These are phyloP conservation scores for Pseudogymnoascus sp. DNA, from an alignment of 2,329 filamentous ascomycete species.

Conservation along the genomic window DNA sequence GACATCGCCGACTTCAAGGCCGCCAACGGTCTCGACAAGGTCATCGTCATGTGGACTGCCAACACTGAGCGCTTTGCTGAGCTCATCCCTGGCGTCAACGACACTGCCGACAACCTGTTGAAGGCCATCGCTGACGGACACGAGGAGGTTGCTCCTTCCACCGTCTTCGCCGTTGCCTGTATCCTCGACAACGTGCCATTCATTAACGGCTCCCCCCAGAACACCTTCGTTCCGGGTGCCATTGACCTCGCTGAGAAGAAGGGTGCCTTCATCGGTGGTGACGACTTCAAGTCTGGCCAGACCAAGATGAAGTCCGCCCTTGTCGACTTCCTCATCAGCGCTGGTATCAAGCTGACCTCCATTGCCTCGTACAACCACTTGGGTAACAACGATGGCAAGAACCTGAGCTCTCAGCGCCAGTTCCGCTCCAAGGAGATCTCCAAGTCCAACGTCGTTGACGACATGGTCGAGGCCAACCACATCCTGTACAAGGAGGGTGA, in stretches of 20 bases:
- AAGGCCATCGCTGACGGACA: slow-evolving; percentile 81
- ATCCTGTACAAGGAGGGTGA: slow-evolving; percentile 87
- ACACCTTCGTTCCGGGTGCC: slow-evolving; percentile 93
- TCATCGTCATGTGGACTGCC: slow-evolving; percentile 96
- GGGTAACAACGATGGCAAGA: slow-evolving; percentile 99
- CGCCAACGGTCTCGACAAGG: slow-evolving; percentile 77
- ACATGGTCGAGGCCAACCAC: slow-evolving; percentile 95
- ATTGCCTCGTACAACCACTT: slow-evolving; percentile 99
- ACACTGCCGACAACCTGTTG: slow-evolving; percentile 90
- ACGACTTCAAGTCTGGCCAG: slow-evolving; percentile 99
- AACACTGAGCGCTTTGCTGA: slow-evolving; percentile 98
- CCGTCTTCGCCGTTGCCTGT: slow-evolving; percentile 88
- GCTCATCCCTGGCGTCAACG: slow-evolving; percentile 80
- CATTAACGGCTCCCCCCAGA: slow-evolving; percentile 98
- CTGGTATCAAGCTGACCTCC: slow-evolving; percentile 96
- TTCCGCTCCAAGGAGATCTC: slow-evolving; percentile 99
- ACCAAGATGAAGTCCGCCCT: slow-evolving; percentile 99
- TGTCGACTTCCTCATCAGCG: slow-evolving; percentile 96
- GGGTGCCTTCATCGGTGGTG: slow-evolving; percentile 85
- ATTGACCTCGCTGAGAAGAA: slow-evolving; percentile 83
- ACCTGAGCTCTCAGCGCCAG: slow-evolving; percentile 92
- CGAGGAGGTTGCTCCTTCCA: slow-evolving; percentile 87
- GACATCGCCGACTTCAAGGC: slow-evolving; percentile 94
- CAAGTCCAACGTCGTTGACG: slow-evolving; percentile 98
- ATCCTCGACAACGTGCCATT: slow-evolving; percentile 87